A percentile compares a stretch with the other conserved stretches of the same genome.
Evolutionary conservation across 192 early-diverging fungal genomes (phyloP).

Genomic region (Piromyces sp.): DNA sequence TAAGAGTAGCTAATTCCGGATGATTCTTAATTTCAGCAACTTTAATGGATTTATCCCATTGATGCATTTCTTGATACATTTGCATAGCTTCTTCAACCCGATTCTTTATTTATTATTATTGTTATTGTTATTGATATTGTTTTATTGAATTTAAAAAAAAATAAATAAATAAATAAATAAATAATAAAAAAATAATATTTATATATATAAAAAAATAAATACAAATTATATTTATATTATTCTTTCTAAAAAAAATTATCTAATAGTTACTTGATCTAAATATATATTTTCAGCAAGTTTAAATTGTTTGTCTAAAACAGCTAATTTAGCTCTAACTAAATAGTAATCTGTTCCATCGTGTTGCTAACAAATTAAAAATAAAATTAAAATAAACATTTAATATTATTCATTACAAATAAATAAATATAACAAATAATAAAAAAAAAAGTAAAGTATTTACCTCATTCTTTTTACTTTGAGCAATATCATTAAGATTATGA

Average conservation of each 20-base stretch:
- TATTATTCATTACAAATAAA: no score
- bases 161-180: no score
- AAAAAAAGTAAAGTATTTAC: not conserved
- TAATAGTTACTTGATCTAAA: conserved; percentile 38
- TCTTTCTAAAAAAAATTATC: no score
- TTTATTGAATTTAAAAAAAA: no score
- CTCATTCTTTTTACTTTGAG: conserved; percentile 8
- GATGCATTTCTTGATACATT: conserved; percentile 53
- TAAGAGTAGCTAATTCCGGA: conserved; percentile 34
- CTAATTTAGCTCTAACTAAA: conserved; percentile 25
- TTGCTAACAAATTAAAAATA: not conserved
- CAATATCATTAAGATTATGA: conserved; percentile 16
- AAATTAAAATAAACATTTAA: no score
- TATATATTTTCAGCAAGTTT: conserved; percentile 39
- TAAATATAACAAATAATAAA: no score
- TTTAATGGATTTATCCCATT: conserved; percentile 48
- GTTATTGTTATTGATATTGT: no score
- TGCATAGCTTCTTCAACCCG: conserved; percentile 46
- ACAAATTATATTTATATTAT: no score
- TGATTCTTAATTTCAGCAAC: conserved; percentile 45
- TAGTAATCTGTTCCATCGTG: conserved; percentile 16
- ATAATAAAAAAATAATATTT: no score
- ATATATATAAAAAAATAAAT: no score
- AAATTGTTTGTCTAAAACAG: conserved; percentile 41
- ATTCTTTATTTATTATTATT: conserved; percentile 8